Evolutionary conservation across 495 filamentous ascomycete species (phyloP), one percentile per base, ranked within the genome.

Genomic region (Aspergillus taichungensis): DNA sequence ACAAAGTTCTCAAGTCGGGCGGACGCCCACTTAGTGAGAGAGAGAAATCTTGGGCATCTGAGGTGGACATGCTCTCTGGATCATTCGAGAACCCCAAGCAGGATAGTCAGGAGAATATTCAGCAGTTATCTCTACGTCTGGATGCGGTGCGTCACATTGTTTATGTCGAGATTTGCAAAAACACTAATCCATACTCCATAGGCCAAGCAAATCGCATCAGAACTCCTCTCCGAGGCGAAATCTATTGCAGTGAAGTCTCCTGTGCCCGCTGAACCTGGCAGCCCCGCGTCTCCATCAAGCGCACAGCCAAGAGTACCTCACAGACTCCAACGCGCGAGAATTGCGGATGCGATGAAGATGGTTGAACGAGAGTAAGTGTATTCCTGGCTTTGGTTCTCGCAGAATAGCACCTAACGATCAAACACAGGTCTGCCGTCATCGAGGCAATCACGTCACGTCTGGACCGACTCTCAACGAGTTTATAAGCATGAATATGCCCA

Each of bases 21-120:
- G 80, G 75, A 13, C 72, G 77, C 8, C 77, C 84, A 43, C 64
- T 94, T 32, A 89, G 83, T 59, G 80, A 84, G 44, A 85, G 79
- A 59, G 85, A 90, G 56, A 76, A 68, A 56, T 71, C 75, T 0
- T 90, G 80, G 80, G 54, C 76, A 1, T 69, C 71, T 5, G 85
- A 90, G 55, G 77, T 89, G 18, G 62, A 74, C 14, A 49, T 60
- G 9, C 45, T 87, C 35, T 61, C 63, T 3, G 55, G 55, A 18
- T 67, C 62, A 6, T 51, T 74, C 14, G 51, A 45, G 12, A 43
- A 60, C 9, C 34, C 36, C n/a, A 36, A 45, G 13, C 30, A 56
- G 8, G 54, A 56, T 39, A 50, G 57, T 1, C 51, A 49, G 45
- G 59, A 64, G 37, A 40, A 63, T 13, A 52, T 59, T 28, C 56